Evolutionary conservation across 441 rosid genomes (phyloP), one percentile per base, ranked within the genome.

Genomic region (Euphorbia corollata): DNA sequence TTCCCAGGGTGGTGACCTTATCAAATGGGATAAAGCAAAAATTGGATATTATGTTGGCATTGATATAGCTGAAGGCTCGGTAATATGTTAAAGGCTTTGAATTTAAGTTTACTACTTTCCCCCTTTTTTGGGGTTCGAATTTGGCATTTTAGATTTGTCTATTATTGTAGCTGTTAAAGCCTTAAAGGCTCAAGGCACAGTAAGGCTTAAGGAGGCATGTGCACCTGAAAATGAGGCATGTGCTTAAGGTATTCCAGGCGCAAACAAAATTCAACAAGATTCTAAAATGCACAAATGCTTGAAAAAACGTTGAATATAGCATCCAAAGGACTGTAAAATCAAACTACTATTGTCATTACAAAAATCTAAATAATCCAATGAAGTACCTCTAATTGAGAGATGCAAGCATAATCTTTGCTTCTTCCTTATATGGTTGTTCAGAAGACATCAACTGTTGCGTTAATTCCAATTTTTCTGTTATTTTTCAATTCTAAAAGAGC

Each of bases 1-100:
- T 59, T 56, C 10, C 70, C 62, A 91, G 97, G 99, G 99, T 51
- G 97, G 98, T 65, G 99, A 94, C 82, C 94, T 94, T 68, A 91
- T 94, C 73, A 91, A 91, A 78, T 94, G 99, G 97, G 99, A 91
- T 74, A 94, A 91, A 80, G 99, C 98, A 0, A 88, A 71, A 71
- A 77, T 90, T 39, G 96, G 96, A 71, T 94, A 94, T 67, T 89
- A 94, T 80, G 96, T 89, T 75, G 99, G 97, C 65, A 75, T 94
- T 55, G 98, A 94, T 81, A 87, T 89, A 27, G 98, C 99, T 74
- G 97, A 89, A 75, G 99, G 99, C 78, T 94, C 99, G 80, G 99
- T 94, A 82, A 82, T 55, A 18, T 30, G 64, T 38, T 41, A 50
- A 64, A 38, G 56, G 34, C 41, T 54, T 58, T 23, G 3, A 48